Conservation (phyloP, 2,329 filamentous ascomycete species). For the Colletotrichum tabaci region DNA sequence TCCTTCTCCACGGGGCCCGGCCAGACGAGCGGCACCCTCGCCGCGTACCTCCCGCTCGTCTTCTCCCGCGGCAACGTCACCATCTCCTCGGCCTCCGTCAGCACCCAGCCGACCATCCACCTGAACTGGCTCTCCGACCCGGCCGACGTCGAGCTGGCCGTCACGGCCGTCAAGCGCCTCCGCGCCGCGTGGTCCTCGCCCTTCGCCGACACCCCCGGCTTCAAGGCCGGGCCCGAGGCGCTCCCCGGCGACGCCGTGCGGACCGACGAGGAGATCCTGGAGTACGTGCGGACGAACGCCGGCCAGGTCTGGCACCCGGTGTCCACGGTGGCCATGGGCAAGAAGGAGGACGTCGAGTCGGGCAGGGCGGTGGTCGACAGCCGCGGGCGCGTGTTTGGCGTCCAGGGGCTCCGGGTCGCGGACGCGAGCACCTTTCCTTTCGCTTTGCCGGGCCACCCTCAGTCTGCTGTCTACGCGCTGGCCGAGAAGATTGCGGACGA, state of each 20-base stretch:
- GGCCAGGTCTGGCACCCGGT: conserved; percentile 69
- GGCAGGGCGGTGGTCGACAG: conserved; percentile 68
- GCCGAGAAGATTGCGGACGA: conserved; percentile 47
- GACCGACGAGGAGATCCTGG: conserved; percentile 60
- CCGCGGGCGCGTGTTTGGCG: conserved; percentile 38
- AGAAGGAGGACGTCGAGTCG: conserved; percentile 57
- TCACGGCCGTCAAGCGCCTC: conserved; percentile 59
- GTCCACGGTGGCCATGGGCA: conserved; percentile 69
- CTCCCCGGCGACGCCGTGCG: conserved; percentile 55
- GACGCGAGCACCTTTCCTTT: conserved; percentile 49
- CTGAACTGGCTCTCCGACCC: conserved; percentile 61
- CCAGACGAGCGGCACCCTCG: conserved; percentile 47
- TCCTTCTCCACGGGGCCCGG: conserved; percentile 22
- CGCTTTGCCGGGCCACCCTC: conserved; percentile 46
- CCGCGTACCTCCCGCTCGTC: conserved; percentile 51
- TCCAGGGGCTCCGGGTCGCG: conserved; percentile 43
- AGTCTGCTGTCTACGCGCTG: conserved; percentile 45
- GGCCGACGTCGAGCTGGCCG: conserved; percentile 59
- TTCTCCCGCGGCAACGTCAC: conserved; percentile 61
- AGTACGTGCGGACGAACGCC: conserved; percentile 49
- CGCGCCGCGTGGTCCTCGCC: conserved; percentile 53
- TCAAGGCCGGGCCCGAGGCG: conserved; percentile 53
- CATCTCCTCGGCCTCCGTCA: conserved; percentile 53
- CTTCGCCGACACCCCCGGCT: conserved; percentile 46
- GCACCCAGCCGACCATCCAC: conserved; percentile 58